phyloP scores from a whole-genome alignment of 2,329 filamentous ascomycete species.

The Hymenoscyphus linearis region DNA sequence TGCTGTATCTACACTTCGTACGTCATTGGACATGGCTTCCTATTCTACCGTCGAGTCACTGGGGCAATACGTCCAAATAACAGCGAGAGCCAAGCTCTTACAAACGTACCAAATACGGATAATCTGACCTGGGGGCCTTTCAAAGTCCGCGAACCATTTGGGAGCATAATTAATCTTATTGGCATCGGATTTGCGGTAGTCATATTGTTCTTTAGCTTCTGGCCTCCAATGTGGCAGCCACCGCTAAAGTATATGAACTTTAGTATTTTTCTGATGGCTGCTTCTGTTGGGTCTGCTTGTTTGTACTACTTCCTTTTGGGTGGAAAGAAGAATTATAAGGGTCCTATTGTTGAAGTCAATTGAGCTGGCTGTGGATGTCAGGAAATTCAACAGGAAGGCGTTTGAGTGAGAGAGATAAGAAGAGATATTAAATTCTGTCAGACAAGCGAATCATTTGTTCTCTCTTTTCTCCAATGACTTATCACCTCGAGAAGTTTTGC shows the following conservation, averaged over 20 bases:
- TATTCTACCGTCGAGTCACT: slow-evolving; percentile 6
- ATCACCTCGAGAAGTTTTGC: too few species aligned
- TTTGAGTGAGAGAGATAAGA: too few species aligned
- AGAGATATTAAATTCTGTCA: too few species aligned
- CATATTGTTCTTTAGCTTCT: slow-evolving; percentile 44
- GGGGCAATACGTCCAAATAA: slow-evolving; percentile 5
- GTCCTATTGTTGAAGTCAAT: slow-evolving; percentile 11
- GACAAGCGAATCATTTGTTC: too few species aligned
- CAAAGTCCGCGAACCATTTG: slow-evolving; percentile 32
- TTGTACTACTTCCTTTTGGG: slow-evolving; percentile 25
- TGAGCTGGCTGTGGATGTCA: not conserved
- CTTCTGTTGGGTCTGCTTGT: slow-evolving; percentile 4
- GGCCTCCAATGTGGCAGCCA: slow-evolving; percentile 37
- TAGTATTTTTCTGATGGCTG: slow-evolving; percentile 10
- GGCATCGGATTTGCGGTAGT: slow-evolving; percentile 40
- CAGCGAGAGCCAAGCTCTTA: not conserved
- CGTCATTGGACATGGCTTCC: slow-evolving; percentile 34
- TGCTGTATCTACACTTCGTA: slow-evolving; percentile 45
- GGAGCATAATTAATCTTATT: slow-evolving; percentile 37
- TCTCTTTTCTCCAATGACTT: too few species aligned
- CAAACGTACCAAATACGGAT: not conserved
- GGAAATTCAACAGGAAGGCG: too few species aligned
- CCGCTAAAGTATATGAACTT: slow-evolving; percentile 43
- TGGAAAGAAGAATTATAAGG: slow-evolving; percentile 31
- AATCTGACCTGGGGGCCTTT: slow-evolving; percentile 9